Evolutionary conservation across 2,329 filamentous ascomycete species (phyloP).

Genomic region (Fusarium sp.): DNA sequence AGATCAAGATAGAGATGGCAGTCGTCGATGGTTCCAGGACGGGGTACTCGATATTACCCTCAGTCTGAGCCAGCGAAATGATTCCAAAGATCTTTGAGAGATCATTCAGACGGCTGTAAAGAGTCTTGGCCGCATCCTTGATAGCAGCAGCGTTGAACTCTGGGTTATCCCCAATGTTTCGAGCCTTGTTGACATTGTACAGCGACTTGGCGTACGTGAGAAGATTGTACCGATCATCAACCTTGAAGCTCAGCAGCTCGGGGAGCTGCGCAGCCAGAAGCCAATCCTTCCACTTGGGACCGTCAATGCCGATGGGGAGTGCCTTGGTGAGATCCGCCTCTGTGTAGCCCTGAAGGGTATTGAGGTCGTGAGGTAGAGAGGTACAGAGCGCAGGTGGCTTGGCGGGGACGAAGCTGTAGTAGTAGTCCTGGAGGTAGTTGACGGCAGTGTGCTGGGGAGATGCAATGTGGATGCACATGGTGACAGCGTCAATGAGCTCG

Average conservation of each 20-base stretch:
- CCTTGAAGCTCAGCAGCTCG: slow-evolving; percentile 32
- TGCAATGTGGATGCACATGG: slow-evolving; percentile 36
- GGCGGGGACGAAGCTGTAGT: slow-evolving; percentile 32
- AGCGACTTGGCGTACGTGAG: slow-evolving; percentile 22
- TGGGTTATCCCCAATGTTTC: background rate
- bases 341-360: slow-evolving; percentile 7
- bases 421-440: slow-evolving; percentile 37
- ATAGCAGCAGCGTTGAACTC: background rate
- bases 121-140: background rate
- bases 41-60: background rate
- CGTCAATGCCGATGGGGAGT: slow-evolving; percentile 26
- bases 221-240: slow-evolving; percentile 22
- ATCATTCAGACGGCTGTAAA: background rate
- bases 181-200: background rate
- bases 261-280: slow-evolving; percentile 21
- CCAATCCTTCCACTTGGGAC: slow-evolving; percentile 35
- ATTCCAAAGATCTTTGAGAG: background rate
- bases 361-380: slow-evolving; percentile 6
- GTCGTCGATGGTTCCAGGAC: background rate
- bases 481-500: slow-evolving; percentile 30
- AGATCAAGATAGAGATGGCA: background rate
- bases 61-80: background rate
- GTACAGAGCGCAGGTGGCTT: slow-evolving; percentile 33
- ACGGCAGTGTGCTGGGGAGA: slow-evolving; percentile 31
- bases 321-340: slow-evolving; percentile 27